These are phyloP conservation scores for Combretum micranthum DNA, from an alignment of 345 rosid genomes.

Conservation along the genomic window DNA sequence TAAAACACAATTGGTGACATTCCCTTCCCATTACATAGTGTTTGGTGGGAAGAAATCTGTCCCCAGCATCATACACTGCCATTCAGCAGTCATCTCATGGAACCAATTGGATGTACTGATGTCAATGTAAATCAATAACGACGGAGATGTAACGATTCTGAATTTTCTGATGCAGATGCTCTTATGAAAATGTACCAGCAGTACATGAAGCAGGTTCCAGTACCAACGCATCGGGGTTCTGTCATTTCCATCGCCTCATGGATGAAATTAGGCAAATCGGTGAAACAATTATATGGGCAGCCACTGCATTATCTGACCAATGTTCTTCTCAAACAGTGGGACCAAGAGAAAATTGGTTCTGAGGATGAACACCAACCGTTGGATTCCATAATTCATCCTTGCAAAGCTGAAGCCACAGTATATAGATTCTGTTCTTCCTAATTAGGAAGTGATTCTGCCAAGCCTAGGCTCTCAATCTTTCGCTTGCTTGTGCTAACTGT, in stretches of 20 bases:
- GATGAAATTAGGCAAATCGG: conserved; percentile 66
- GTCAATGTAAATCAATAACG: too few species aligned
- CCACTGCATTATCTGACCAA: conserved; percentile 91
- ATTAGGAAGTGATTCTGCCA: conserved; percentile 12
- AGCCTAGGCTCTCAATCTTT: too few species aligned
- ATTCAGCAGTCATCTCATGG: too few species aligned
- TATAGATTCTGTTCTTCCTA: conserved; percentile 53
- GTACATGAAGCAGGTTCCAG: conserved; percentile 62
- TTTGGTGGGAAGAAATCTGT: too few species aligned
- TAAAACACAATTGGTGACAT: too few species aligned
- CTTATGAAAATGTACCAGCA: conserved; percentile 65
- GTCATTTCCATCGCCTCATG: conserved; percentile 66
- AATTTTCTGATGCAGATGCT: conserved; percentile 21
- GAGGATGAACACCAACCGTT: conserved; percentile 43
- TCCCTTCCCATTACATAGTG: too few species aligned
- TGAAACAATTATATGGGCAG: conserved; percentile 66
- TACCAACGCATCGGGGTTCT: conserved; percentile 62
- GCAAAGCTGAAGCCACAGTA: conserved; percentile 75
- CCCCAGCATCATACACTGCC: too few species aligned
- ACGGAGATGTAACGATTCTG: too few species aligned
- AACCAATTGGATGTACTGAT: too few species aligned
- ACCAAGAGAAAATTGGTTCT: conserved; percentile 43
- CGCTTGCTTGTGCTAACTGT: too few species aligned
- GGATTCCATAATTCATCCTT: conserved; percentile 64
- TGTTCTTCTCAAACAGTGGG: conserved; percentile 60